Conservation (phyloP, 192 early-diverging fungal genomes). For the Entomortierella beljakovae region DNA sequence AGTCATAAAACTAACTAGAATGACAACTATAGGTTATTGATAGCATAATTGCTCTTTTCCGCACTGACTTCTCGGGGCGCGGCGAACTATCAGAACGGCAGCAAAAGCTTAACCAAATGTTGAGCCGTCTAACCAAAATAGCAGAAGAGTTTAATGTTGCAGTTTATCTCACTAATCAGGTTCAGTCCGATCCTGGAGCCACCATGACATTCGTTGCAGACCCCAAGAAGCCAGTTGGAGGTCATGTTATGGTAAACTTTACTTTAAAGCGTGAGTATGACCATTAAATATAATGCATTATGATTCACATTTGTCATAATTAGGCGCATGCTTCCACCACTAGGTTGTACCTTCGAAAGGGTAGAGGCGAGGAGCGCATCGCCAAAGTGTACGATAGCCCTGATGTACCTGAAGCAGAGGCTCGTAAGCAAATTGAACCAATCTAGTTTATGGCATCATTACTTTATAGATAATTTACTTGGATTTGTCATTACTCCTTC, state of each 20-base stretch:
- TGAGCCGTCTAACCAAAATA: conserved; percentile 76
- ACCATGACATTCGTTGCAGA: conserved; percentile 84
- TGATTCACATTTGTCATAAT: not conserved
- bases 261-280: not conserved
- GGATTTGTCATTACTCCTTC: not conserved
- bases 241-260: conserved; percentile 73
- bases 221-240: conserved; percentile 89
- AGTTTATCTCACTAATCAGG: conserved; percentile 85
- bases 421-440: no score
- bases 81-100: conserved; percentile 90
- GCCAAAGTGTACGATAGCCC: conserved; percentile 89
- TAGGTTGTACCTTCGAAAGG: conserved; percentile 83
- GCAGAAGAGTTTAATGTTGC: conserved; percentile 91
- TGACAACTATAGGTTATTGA: conserved; percentile 69
- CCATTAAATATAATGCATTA: not conserved
- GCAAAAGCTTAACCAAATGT: conserved; percentile 82
- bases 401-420: conserved; percentile 78
- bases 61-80: conserved; percentile 85
- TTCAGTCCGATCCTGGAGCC: conserved; percentile 68
- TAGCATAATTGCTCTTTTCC: conserved; percentile 86
- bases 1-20: no score
- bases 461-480: no score
- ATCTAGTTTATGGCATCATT: no score
- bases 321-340: conserved; percentile 71
- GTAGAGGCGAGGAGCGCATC: conserved; percentile 81